These are phyloP conservation scores for Canna indica DNA, from an alignment of 176 grass and related monocot genomes.

Conservation along the genomic window DNA sequence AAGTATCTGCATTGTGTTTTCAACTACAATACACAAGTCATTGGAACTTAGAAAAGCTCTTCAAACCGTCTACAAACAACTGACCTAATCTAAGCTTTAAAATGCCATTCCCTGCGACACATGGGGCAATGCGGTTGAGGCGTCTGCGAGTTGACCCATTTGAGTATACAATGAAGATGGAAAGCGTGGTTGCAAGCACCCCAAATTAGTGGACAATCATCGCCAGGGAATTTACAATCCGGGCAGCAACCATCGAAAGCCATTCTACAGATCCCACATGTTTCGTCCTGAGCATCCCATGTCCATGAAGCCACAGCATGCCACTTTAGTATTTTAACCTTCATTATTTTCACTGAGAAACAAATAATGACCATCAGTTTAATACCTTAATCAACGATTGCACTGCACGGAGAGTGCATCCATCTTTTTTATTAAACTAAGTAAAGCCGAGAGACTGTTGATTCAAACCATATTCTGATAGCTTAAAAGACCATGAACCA, in stretches of 20 bases:
- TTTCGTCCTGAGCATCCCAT: constrained; percentile 10
- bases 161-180: constrained; percentile 13
- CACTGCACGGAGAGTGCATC: no score
- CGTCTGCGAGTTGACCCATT: constrained; percentile 6
- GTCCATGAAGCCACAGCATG: constrained; percentile 13
- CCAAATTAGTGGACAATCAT: constrained; percentile 10
- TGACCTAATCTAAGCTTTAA: neutral
- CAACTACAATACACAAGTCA: no score
- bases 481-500: no score
- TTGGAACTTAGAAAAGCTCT: no score
- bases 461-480: no score
- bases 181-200: constrained; percentile 12
- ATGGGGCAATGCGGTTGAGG: constrained; percentile 4
- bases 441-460: no score
- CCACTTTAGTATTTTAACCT: constrained; percentile 10
- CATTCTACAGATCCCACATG: constrained; percentile 12
- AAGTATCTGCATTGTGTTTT: no score
- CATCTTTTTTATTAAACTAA: no score
- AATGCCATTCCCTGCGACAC: constrained; percentile 12
- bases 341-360: constrained; percentile 2
- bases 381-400: neutral
- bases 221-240: constrained; percentile 3
- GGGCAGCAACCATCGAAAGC: constrained; percentile 8
- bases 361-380: neutral
- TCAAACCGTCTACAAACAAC: neutral